These are phyloP conservation scores for Achlya hypogyna DNA, from an alignment of 352 stramenopile species.

Conservation along the genomic window DNA sequence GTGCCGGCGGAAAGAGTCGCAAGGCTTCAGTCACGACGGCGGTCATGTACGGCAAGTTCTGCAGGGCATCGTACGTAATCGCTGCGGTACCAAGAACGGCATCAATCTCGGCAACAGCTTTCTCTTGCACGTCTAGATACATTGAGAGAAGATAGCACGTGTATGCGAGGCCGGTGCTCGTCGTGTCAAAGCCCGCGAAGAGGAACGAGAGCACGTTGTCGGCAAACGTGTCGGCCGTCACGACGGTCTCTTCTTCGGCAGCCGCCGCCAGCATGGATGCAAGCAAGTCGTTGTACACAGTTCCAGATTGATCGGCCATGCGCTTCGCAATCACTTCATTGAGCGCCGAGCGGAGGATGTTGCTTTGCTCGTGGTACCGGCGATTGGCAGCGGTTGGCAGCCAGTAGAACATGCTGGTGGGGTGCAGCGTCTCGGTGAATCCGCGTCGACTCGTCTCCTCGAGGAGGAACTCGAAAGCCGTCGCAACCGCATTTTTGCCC, in stretches of 20 bases:
- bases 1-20: slow-evolving; percentile 58
- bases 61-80: slow-evolving; percentile 45
- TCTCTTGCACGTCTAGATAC: slow-evolving; percentile 42
- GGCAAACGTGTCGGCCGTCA: slow-evolving; percentile 33
- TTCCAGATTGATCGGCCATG: neutral
- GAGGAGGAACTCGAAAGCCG: slow-evolving; percentile 6
- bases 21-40: slow-evolving; percentile 61
- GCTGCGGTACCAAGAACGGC: neutral
- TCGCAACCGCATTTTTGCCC: neutral
- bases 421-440: neutral
- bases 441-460: neutral
- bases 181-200: slow-evolving; percentile 80
- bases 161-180: slow-evolving; percentile 62
- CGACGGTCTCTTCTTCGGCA: slow-evolving; percentile 17
- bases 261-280: slow-evolving; percentile 11
- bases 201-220: slow-evolving; percentile 73
- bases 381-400: neutral
- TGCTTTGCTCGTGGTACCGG: neutral
- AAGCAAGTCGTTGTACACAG: slow-evolving; percentile 16
- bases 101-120: slow-evolving; percentile 48
- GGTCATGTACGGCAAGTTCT: slow-evolving; percentile 50
- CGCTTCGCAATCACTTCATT: neutral
- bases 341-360: neutral
- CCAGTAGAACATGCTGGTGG: neutral
- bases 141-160: slow-evolving; percentile 59